Base-by-base conservation (phyloP, 495 filamentous ascomycete genomes). In the Pyrenula massariospora region DNA sequence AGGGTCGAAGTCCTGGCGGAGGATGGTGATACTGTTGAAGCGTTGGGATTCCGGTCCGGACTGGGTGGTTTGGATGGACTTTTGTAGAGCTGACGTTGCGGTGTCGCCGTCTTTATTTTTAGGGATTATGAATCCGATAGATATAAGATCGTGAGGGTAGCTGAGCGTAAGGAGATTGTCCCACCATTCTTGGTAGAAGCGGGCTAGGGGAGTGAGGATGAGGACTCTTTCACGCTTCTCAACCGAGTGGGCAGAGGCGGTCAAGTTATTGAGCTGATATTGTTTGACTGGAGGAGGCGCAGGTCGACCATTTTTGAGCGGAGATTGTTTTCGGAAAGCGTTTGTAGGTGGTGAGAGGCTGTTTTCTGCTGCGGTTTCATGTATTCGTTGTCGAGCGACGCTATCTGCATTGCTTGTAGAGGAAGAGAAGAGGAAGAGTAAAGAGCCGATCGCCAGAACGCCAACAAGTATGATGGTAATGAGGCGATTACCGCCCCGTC, bases 131-230 rank as follows among this genome's bases (percentile, higher is more conserved):
- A 96, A 98, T n/a, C 89, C 93, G 22, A 98, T 75, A 0, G 89
- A 90, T 63, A 98, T 90, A 48, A 97, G 76, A 50, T 95, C 89
- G 72, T 95, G 94, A 10, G 93, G 94, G 67, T 96, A 98, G 63
- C 70, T 77, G 50, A 98, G 75, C 60, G 81, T 80, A 48, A 88
- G 70, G n/a, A 98, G 75, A 66, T 97, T 97, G 61, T 91, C 86
- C 94, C 94, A 97, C 76, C 96, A 97, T 59, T 74, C 85, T 60
- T 86, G 84, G 70, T 96, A 97, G 73, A 97, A 98, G 62, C 86
- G 80, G 49, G 89, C 87, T 65, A 97, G 83, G 2, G 93, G 93
- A 0, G 93, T 97, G 58, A 97, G 81, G 66, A 98, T 86, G 50
- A 97, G 83, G 57, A 98, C 77, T 10, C 82, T 89, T 72, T 98